Evolutionary conservation across 306 rosid genomes (phyloP).

Genomic region (Casuarina cunninghamiana): DNA sequence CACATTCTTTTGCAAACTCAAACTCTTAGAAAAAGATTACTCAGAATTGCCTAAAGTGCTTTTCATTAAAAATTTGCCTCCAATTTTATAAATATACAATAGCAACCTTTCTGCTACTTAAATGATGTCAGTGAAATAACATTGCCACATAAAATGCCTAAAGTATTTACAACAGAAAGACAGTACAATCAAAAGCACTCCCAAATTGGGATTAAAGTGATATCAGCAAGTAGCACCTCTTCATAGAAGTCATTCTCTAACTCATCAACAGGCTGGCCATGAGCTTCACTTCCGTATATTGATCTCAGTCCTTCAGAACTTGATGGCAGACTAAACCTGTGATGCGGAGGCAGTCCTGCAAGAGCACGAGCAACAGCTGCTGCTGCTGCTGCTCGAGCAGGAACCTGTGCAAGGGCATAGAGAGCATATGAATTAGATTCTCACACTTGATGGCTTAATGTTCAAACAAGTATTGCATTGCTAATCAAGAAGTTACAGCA

Average conservation of each 20-base stretch:
- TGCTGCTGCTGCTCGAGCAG: constrained; percentile 92
- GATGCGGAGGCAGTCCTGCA: constrained; percentile 96
- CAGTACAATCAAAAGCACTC: constrained; percentile 34
- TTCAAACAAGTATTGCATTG: neutral
- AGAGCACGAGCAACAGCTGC: constrained; percentile 98
- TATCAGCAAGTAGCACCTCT: constrained; percentile 73
- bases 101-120: constrained; percentile 2
- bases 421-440: constrained; percentile 33
- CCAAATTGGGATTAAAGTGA: constrained; percentile 35
- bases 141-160: constrained; percentile 4
- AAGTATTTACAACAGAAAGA: neutral
- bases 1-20: constrained; percentile 21
- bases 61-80: neutral
- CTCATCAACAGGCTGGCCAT: constrained; percentile 65
- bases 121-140: neutral
- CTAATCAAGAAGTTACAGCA: neutral
- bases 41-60: neutral
- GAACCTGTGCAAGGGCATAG: constrained; percentile 65
- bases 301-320: constrained; percentile 91
- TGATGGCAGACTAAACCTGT: constrained; percentile 74
- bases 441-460: neutral
- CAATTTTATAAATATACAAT: neutral
- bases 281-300: constrained; percentile 75
- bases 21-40: constrained; percentile 16
- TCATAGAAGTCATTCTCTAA: constrained; percentile 85